Base-by-base conservation (phyloP, 352 stramenopile genomes). In the Globisporangium splendens region DNA sequence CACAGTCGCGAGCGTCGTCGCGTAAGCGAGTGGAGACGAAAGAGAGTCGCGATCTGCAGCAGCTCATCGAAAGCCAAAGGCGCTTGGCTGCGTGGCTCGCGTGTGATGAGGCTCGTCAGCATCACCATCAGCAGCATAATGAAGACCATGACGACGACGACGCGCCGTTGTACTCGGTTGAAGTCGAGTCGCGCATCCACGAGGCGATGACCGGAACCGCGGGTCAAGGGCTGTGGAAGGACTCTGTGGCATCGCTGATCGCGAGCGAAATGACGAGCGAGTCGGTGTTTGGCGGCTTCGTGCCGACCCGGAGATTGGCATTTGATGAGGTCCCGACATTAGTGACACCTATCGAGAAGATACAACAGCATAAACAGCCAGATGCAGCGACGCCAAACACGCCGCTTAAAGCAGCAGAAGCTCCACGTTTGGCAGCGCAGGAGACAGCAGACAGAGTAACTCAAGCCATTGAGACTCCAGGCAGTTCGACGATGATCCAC, bases 181-280 rank as follows among this genome's bases (percentile, higher is more conserved):
- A 88, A 50, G 63, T 84, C 28, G 59, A 68, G 43, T 21, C 57
- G 33, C 63, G 68, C 17, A 80, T 86, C 5, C 54, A 70, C 39
- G 35, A 44, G 7, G 57, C 63, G 35, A 77, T 83, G 49, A 31
- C 44, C 20, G 47, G 48, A 1, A 68, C 41, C 11, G 54, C 56
- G 8, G 65, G 64, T 24, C 28, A 50, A 7, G 62, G 73, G 8
- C 57, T 86, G 11, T 86, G 75, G 75, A 41, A 59, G 8, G 73
- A 88, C 31, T 56, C 69, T 2, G 73, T 88, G 1, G 65, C 71
- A 10, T 88, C 75, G n/a, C 35, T 72, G 5, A 66, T 86, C 24
- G 78, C 73, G 17, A 63, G 65, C 1, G 75, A 88, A 35, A 79
- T 86, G 63, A 85, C 65, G 35, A 86, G 75, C 42, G 78, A 86